Evolutionary conservation across 495 filamentous ascomycete genomes (phyloP).

Genomic region (Aspergillus wentii): DNA sequence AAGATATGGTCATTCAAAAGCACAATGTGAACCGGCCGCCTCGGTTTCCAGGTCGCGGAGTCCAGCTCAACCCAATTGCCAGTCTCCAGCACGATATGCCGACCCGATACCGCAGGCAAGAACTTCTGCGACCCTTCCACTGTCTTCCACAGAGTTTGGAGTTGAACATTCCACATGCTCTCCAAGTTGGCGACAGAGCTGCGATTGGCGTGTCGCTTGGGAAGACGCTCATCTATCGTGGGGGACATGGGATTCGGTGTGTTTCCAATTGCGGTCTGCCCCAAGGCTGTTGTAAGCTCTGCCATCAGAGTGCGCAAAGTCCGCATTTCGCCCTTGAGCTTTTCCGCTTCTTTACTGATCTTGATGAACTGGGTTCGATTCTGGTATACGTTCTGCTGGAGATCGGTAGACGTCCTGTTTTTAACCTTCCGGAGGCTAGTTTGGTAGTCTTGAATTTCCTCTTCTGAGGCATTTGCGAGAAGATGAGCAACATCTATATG

Average conservation of each 20-base stretch:
- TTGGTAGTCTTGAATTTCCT: slow-evolving; percentile 85
- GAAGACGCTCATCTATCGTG: slow-evolving; percentile 42
- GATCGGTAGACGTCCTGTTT: slow-evolving; percentile 75
- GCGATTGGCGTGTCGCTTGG: slow-evolving; percentile 44
- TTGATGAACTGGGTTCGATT: slow-evolving; percentile 99
- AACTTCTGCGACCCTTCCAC: slow-evolving; percentile 97
- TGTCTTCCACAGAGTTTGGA: slow-evolving; percentile 79
- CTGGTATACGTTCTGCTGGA: slow-evolving; percentile 96
- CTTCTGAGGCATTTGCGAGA: slow-evolving; percentile 87
- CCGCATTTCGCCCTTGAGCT: slow-evolving; percentile 94
- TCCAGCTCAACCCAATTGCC: slow-evolving; percentile 93
- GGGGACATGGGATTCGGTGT: slow-evolving; percentile 38
- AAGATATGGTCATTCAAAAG: slow-evolving; percentile 93
- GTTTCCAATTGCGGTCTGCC: slow-evolving; percentile 56
- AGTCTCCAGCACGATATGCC: slow-evolving; percentile 88
- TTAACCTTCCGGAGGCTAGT: slow-evolving; percentile 70
- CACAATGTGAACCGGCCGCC: slow-evolving; percentile 79
- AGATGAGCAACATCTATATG: slow-evolving; percentile 65
- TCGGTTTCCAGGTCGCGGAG: slow-evolving; percentile 90
- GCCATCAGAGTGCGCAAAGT: slow-evolving; percentile 82
- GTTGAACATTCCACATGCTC: slow-evolving; percentile 86
- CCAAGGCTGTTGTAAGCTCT: slow-evolving; percentile 75
- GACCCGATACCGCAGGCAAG: slow-evolving; percentile 81
- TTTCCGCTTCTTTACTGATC: slow-evolving; percentile 98
- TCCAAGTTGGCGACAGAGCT: slow-evolving; percentile 85